Evolutionary conservation across 176 grass and related monocot genomes (phyloP), one percentile per base, ranked within the genome.

Genomic region (Tillandsia leiboldiana): DNA sequence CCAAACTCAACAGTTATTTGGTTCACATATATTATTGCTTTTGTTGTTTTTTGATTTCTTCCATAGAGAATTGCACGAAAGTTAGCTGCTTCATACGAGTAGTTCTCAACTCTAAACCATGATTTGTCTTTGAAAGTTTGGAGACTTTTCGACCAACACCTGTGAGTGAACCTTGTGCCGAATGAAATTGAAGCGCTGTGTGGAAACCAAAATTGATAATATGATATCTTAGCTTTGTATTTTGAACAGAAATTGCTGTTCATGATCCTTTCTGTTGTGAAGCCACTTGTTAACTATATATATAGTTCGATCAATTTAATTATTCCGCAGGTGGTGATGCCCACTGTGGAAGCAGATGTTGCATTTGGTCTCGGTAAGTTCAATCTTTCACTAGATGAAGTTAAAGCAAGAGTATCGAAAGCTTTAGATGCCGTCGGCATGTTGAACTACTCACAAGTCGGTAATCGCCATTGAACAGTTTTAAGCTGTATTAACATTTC

Each of bases 341-440:
- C 94, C 28, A 92, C 86, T 1, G 89, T 92, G 26, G 84, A 92
- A 87, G 87, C 84, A 6, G 93, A 97, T 85, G 84, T 90, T 69
- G 88, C 92, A 76, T 96, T 96, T 92, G 92, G 92, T 70, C 83
- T 92, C 78, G 93, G 93, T 70, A 96, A 87, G 84, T 87, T 89
- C 28, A 79, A 83, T 75, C 83, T 96, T 78, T 73, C 88, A 71
- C 72, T 79, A 57, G 82, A 86, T 65, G 86, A 92, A 75, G 89
- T 90, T 68, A 78, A 70, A 78, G 85, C 77, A 72, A 90, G 94
- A 78, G 89, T 87, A 57, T 87, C 94, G 79, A 82, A 81, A 71
- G 83, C 86, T 61, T 80, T 90, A 72, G 68, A 83, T 73, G 79
- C 94, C 26, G 84, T 97, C 74, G 89, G 77, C 64, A 87, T 92